Evolutionary conservation across 768 basidiomycete species (phyloP).

Genomic region (Mycena rebaudengoi): DNA sequence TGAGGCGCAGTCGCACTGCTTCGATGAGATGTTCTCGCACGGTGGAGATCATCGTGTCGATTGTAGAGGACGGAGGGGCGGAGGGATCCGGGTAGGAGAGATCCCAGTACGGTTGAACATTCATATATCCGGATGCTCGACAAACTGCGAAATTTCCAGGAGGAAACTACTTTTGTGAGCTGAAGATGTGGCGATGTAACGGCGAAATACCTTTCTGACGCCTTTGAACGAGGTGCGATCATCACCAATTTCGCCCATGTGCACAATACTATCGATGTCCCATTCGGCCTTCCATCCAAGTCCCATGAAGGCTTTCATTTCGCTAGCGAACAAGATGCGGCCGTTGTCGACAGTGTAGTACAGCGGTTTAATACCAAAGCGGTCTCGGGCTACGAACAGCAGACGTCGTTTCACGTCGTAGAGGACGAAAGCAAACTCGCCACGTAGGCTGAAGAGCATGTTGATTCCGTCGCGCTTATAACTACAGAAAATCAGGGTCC

Average conservation of each 20-base stretch:
- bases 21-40: too few species aligned
- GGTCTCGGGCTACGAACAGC: conserved; percentile 25
- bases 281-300: conserved; percentile 29
- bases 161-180: conserved; percentile 21
- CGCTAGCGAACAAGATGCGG: conserved; percentile 23
- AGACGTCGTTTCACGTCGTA: conserved; percentile 21
- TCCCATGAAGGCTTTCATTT: conserved; percentile 27
- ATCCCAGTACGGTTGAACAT: too few species aligned
- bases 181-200: conserved; percentile 22
- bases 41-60: too few species aligned
- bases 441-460: conserved; percentile 20
- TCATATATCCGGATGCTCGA: too few species aligned
- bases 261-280: conserved; percentile 24
- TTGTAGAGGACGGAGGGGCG: too few species aligned
- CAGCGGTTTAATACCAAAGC: conserved; percentile 32
- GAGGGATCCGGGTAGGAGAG: too few species aligned
- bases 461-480: conserved; percentile 27
- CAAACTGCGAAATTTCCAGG: too few species aligned
- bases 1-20: too few species aligned
- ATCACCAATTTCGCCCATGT: conserved; percentile 8
- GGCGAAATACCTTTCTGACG: conserved; percentile 20
- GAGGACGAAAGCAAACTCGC: conserved; percentile 31
- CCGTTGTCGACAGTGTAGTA: conserved; percentile 29
- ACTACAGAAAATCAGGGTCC: neutral
- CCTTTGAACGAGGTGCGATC: conserved; percentile 26